These are phyloP conservation scores for Hebeloma cylindrosporum DNA, from an alignment of 768 basidiomycete species.

Conservation along the genomic window DNA sequence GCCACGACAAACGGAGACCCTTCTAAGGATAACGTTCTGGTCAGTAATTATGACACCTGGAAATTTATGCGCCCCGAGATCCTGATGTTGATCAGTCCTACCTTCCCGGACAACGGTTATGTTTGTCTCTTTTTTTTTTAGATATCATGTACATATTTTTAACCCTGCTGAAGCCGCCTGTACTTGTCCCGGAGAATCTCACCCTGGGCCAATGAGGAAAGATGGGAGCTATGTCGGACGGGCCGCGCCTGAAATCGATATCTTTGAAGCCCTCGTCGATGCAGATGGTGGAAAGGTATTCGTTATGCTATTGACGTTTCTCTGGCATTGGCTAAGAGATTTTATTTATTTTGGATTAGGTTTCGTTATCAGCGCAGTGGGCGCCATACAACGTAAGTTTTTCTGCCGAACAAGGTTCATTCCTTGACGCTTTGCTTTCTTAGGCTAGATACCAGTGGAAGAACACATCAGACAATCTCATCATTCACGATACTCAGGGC, in stretches of 20 bases:
- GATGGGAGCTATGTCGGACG: slow-evolving; percentile 60
- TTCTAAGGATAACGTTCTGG: slow-evolving; percentile 36
- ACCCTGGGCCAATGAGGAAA: slow-evolving; percentile 37
- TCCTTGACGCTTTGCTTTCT: slow-evolving; percentile 23
- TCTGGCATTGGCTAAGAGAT: not conserved
- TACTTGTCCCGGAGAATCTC: slow-evolving; percentile 41
- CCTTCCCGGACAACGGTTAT: slow-evolving; percentile 61
- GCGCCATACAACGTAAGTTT: slow-evolving; percentile 57
- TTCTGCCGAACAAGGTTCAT: not conserved
- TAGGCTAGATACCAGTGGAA: slow-evolving; percentile 60
- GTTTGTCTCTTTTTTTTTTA: slow-evolving; percentile 17
- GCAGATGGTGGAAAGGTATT: slow-evolving; percentile 27
- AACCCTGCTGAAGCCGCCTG: slow-evolving; percentile 28
- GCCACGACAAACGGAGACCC: slow-evolving; percentile 45
- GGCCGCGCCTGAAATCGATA: slow-evolving; percentile 67
- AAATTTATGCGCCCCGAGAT: not conserved
- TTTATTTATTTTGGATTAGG: slow-evolving; percentile 28
- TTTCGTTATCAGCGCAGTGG: slow-evolving; percentile 54
- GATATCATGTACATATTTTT: not conserved
- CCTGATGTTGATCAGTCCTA: no score
- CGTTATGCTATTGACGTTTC: not conserved
- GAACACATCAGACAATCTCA: slow-evolving; percentile 48
- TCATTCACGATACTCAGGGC: slow-evolving; percentile 46
- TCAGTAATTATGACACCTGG: slow-evolving; percentile 14
- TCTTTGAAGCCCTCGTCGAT: slow-evolving; percentile 54